phyloP scores from a whole-genome alignment of 805 yeast genomes.

The Teunomyces funiuensis region DNA sequence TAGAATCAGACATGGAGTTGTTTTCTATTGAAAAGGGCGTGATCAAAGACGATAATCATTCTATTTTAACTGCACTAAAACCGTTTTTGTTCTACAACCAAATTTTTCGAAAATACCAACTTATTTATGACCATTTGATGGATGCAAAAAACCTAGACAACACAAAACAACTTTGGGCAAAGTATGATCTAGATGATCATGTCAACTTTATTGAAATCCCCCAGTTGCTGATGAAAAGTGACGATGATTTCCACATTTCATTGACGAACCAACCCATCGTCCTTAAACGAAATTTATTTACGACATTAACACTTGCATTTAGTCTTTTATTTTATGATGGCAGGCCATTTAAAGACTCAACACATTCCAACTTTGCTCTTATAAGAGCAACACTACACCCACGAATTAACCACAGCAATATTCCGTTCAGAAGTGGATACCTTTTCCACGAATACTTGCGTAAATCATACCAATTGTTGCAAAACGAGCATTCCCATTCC shows the following conservation, averaged over 20 bases:
- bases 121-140: neutral
- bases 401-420: neutral
- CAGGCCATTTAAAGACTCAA: neutral
- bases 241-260: neutral
- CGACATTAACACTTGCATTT: neutral
- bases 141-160: neutral
- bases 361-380: neutral
- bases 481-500: neutral
- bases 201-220: neutral
- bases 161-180: neutral
- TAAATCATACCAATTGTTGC: neutral
- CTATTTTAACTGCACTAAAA: neutral
- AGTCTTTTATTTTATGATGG: constrained; percentile 3
- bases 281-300: neutral
- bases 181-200: neutral
- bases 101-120: neutral
- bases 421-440: neutral
- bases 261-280: neutral
- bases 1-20: neutral
- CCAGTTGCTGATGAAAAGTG: neutral
- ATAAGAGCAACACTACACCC: neutral
- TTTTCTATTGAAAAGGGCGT: neutral
- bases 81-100: neutral
- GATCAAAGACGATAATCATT: neutral
- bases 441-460: neutral